Base-by-base conservation (phyloP, 2,329 filamentous ascomycete genomes). In the Daldinia sp. region DNA sequence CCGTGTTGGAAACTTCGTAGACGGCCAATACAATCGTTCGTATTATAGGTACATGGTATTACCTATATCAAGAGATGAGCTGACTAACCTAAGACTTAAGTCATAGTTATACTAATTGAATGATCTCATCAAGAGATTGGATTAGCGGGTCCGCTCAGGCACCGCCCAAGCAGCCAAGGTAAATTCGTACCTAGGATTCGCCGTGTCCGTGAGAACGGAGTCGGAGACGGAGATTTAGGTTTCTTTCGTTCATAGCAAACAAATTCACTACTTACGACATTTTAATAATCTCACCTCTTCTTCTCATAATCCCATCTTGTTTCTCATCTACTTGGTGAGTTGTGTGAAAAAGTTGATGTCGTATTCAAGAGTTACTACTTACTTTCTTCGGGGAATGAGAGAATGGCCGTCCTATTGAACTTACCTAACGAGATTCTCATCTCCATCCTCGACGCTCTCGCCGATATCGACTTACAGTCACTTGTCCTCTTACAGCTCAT, bases 401-500 rank as follows among this genome's bases (percentile, higher is more conserved):
- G 3, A 37, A 70, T 70, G 68, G 34, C 66, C 4, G 30, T 34
- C 21, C 30, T 70, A 3, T 30, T 52, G 13, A 23, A 49, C 30
- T 19, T 70, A 15, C 68, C 68, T 15, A 70, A 64, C 34, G 68
- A 70, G 51, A 59, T 61, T 25, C 58, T 70, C 21, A 55, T 68
- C 39, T 29, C 53, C 1, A 65, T 70, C 34, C 55, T 70, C 11
- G 57, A 68, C 34, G 15, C 32, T 9, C 53, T 70, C 13, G 61
- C 52, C 34, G 17, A 29, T 43, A 15, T 51, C 23, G 61, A 70
- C 37, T 61, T 70, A 21, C 61, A 63, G 35, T 43, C 66, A 11
- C 45, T 68, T 11, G 50, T 70, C 49, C 35, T 47, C 27, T 51
- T 56, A 35, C 66, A 68, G 21, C 60, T 56, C 47, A 64, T 60